Base-by-base conservation (phyloP, 2,329 filamentous ascomycete genomes). In the Diaporthe sp. region DNA sequence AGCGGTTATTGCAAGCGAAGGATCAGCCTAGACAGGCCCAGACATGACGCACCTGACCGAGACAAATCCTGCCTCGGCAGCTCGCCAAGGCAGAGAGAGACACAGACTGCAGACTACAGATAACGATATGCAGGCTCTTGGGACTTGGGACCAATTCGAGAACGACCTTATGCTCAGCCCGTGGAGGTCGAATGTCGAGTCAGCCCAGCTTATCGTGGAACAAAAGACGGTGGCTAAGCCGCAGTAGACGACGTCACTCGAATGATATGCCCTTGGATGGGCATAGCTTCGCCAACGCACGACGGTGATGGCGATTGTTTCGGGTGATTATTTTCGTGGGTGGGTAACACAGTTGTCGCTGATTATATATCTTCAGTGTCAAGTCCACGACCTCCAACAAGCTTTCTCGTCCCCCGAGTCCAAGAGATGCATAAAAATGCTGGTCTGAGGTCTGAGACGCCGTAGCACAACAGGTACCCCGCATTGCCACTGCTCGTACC, bases 51-150 rank as follows among this genome's bases (percentile, higher is more conserved):
- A 68, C 47, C 30, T 68, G 63, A 68, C n/a, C 63, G 17, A 50
- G 17, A 39, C 63, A 53, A 27, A 27, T 44, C 22, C 12, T 6
- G 30, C 44, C 63, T 66, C 19, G 63, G 27, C 63, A 66, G n/a
- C 30, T 35, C 30, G 44, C 12, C 19, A 53, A 68, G 63, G 47
- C 63, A 68, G 47, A 68, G 32, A 68, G 47, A 68, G 32, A 51
- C 61, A 39, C n/a, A n/a, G n/a, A n/a, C n/a, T n/a, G n/a, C 32
- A 35, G 5, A 35, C 7, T 9, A 12, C 37, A 12, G 37, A 12
- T 5, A 12, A 9, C 37, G 37, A 25, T 27, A 53, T 30, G 13
- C 13, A 25, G 50, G 25, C 25, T 53, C 7, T 13, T n/a, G n/a
- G n/a, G n/a, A n/a, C n/a, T n/a, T n/a, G n/a, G 37, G 15, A 12